Conservation (phyloP, 495 filamentous ascomycete genomes). For the Terfezia claveryi region DNA sequence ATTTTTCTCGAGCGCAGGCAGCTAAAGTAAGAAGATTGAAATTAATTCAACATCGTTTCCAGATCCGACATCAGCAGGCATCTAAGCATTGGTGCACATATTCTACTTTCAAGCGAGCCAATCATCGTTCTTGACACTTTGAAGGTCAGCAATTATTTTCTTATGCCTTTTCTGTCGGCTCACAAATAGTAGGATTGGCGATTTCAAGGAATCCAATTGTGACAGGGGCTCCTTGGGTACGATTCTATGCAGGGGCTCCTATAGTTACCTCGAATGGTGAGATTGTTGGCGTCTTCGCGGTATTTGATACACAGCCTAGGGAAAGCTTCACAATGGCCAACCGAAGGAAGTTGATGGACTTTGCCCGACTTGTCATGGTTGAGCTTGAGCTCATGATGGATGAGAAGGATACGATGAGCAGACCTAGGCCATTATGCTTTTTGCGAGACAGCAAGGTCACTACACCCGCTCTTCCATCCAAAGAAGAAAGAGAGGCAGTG, state of each 20-base stretch:
- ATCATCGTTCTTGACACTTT: slow-evolving; percentile 22
- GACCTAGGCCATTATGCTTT: neutral
- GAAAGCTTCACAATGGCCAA: slow-evolving; percentile 15
- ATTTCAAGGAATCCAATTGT: slow-evolving; percentile 21
- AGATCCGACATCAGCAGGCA: slow-evolving; percentile 9
- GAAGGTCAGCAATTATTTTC: slow-evolving; percentile 13
- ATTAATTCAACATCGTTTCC: slow-evolving; percentile 8
- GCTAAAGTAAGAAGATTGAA: too few species aligned
- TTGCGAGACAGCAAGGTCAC: too few species aligned
- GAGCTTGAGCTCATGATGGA: slow-evolving; percentile 20
- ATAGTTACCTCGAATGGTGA: slow-evolving; percentile 19
- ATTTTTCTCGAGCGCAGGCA: neutral
- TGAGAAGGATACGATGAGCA: slow-evolving; percentile 13
- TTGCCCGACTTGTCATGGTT: slow-evolving; percentile 18
- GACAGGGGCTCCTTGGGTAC: slow-evolving; percentile 15
- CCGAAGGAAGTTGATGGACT: slow-evolving; percentile 18
- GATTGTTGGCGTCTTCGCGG: slow-evolving; percentile 22
- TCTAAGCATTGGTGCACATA: slow-evolving; percentile 23
- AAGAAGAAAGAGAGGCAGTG: neutral
- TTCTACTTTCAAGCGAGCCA: slow-evolving; percentile 19
- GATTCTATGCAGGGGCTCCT: slow-evolving; percentile 26
- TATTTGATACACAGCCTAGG: slow-evolving; percentile 20
- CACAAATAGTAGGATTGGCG: slow-evolving; percentile 22
- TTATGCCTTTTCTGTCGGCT: neutral
- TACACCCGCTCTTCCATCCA: neutral